Percentiles rank a stretch among this genome's conserved stretches.
Evolutionary conservation across 192 early-diverging fungal genomes (phyloP).

Genomic region (Backusella circina): DNA sequence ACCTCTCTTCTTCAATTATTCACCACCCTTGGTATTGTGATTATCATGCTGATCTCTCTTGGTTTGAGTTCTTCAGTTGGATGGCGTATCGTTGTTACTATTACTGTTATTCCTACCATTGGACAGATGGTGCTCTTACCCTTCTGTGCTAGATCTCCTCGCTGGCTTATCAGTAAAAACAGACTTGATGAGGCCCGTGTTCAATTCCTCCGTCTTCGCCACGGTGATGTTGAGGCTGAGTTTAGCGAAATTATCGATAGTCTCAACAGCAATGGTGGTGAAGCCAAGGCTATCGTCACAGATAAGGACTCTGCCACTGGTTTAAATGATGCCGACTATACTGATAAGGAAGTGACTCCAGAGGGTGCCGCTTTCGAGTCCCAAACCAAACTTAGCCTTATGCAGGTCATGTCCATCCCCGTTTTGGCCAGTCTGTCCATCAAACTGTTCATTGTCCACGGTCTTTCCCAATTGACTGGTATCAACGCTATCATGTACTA

Average conservation of each 20-base stretch:
- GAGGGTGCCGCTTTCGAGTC: background rate
- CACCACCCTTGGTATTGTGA: conserved; percentile 53
- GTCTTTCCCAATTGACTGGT: conserved; percentile 55
- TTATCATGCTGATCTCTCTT: conserved; percentile 40
- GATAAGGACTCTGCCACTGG: conserved; percentile 9
- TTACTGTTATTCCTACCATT: conserved; percentile 43
- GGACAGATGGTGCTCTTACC: conserved; percentile 57
- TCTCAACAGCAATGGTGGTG: background rate
- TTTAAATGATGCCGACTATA: no score
- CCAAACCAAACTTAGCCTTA: conserved; percentile 25
- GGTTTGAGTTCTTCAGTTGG: conserved; percentile 32
- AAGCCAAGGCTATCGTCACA: background rate
- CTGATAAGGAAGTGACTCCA: background rate
- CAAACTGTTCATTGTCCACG: conserved; percentile 57
- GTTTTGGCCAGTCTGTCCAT: conserved; percentile 38
- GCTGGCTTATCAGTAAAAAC: conserved; percentile 59
- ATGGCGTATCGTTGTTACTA: conserved; percentile 48
- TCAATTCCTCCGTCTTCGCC: conserved; percentile 54
- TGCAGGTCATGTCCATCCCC: conserved; percentile 31
- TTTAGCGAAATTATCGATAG: conserved; percentile 44
- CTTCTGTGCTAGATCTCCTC: conserved; percentile 63
- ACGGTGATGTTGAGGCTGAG: conserved; percentile 56
- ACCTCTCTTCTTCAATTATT: conserved; percentile 52
- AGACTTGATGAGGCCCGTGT: conserved; percentile 56
- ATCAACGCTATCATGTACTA: conserved; percentile 68